phyloP scores from a whole-genome alignment of 305 asterid genomes.

The Salvia sclarea region DNA sequence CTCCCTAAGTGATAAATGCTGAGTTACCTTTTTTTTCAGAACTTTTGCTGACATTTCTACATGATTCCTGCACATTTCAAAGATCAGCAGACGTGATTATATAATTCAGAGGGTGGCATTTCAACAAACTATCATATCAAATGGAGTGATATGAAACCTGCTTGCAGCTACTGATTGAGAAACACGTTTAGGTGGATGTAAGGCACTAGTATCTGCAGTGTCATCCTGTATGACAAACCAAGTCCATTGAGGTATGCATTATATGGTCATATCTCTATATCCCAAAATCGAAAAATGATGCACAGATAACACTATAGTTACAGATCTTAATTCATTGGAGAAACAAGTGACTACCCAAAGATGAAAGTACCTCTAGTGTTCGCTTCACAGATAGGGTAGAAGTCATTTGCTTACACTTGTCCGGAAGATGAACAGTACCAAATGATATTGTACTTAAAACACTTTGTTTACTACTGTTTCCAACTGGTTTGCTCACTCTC shows the following conservation, averaged over 20 bases:
- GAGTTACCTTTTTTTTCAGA: slow-evolving; percentile 52
- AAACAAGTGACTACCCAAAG: slow-evolving; percentile 8
- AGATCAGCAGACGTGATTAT: slow-evolving; percentile 26
- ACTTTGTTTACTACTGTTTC: slow-evolving; percentile 38
- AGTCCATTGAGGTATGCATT: slow-evolving; percentile 12
- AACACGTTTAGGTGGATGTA: slow-evolving; percentile 66
- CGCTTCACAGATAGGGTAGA: slow-evolving; percentile 55
- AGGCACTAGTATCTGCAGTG: slow-evolving; percentile 37
- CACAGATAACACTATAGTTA: slow-evolving; percentile 10
- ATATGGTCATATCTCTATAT: background rate
- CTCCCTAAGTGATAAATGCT: slow-evolving; percentile 12
- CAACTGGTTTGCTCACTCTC: slow-evolving; percentile 42
- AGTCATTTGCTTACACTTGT: slow-evolving; percentile 42
- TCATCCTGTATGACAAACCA: slow-evolving; percentile 47
- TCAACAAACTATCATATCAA: slow-evolving; percentile 19
- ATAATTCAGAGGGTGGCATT: slow-evolving; percentile 13
- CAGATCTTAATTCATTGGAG: slow-evolving; percentile 12
- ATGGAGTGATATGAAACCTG: slow-evolving; percentile 52
- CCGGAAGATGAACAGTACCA: slow-evolving; percentile 30
- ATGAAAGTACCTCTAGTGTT: slow-evolving; percentile 51
- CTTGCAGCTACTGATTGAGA: slow-evolving; percentile 41
- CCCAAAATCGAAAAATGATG: slow-evolving; percentile 2
- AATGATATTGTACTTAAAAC: slow-evolving; percentile 35
- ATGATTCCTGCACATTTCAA: slow-evolving; percentile 50
- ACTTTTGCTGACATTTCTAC: slow-evolving; percentile 44